Conservation (phyloP, 2,329 filamentous ascomycete species). For the Aspergillus sp. region DNA sequence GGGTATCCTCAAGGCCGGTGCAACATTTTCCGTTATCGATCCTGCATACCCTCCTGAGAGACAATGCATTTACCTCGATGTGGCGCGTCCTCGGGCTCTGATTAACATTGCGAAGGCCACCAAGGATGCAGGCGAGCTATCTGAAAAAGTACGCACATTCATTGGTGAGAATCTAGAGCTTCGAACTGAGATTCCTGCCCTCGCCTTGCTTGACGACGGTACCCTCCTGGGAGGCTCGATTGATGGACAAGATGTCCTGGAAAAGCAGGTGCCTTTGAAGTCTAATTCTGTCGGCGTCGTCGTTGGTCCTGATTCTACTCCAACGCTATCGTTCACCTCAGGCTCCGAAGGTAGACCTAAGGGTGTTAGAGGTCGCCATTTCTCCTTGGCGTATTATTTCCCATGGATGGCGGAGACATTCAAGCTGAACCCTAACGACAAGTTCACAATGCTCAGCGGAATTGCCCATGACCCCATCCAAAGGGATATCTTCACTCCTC, state of each 20-base stretch:
- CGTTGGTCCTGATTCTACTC: conserved; percentile 81
- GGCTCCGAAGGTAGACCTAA: conserved; percentile 78
- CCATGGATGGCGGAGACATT: conserved; percentile 91
- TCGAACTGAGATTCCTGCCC: conserved; percentile 70
- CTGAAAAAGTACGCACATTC: conserved; percentile 62
- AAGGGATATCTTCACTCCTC: conserved; percentile 81
- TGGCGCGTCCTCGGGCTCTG: conserved; percentile 70
- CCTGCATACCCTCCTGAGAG: conserved; percentile 78
- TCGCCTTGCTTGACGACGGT: conserved; percentile 72
- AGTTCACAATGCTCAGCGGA: conserved; percentile 80
- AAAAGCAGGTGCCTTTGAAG: conserved; percentile 53
- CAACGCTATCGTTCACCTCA: conserved; percentile 72
- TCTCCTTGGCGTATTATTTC: conserved; percentile 80
- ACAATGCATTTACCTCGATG: conserved; percentile 80
- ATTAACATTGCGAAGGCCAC: conserved; percentile 72
- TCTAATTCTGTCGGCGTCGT: conserved; percentile 65
- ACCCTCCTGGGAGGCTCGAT: conserved; percentile 66
- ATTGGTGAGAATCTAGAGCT: conserved; percentile 72
- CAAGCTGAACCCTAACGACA: conserved; percentile 67
- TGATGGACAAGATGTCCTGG: conserved; percentile 68
- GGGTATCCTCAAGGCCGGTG: conserved; percentile 66
- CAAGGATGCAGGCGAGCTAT: conserved; percentile 64
- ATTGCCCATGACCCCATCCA: conserved; percentile 67
- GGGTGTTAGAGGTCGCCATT: conserved; percentile 85
- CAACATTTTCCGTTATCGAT: conserved; percentile 66